These are phyloP conservation scores for Porogramme epimiltina DNA, from an alignment of 1,284 basidiomycete species.

Conservation along the genomic window DNA sequence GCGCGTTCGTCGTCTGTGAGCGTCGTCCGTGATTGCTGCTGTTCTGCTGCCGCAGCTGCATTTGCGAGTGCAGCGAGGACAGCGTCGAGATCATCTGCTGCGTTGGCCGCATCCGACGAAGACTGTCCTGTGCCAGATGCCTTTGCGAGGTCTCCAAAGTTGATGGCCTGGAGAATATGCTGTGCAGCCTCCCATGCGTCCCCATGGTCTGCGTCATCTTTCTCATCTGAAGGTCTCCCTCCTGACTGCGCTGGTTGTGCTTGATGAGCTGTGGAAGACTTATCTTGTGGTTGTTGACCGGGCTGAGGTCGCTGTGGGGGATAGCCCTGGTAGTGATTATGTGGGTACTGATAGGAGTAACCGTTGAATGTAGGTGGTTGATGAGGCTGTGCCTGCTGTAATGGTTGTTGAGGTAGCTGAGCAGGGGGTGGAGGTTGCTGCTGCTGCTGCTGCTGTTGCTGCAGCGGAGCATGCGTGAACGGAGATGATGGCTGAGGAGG, in stretches of 20 bases:
- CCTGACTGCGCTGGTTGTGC: conserved; percentile 2
- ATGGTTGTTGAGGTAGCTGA: conserved; percentile 2
- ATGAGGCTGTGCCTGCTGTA: neutral
- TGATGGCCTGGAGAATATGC: conserved; percentile 74
- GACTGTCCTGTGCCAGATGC: conserved; percentile 8
- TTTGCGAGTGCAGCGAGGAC: conserved; percentile 11
- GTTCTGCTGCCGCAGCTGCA: conserved; percentile 3
- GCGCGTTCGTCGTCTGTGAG: conserved; percentile 50
- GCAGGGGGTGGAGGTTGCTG: conserved; percentile 13
- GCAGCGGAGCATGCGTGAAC: conserved; percentile 60
- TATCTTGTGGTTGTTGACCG: conserved; percentile 8
- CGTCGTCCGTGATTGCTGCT: conserved; percentile 17
- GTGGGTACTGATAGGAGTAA: conserved; percentile 26
- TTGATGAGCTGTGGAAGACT: neutral
- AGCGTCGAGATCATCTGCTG: conserved; percentile 16
- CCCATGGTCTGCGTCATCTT: conserved; percentile 35
- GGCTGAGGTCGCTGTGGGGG: conserved; percentile 15
- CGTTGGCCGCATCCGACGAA: conserved; percentile 7
- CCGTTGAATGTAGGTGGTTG: conserved; percentile 24
- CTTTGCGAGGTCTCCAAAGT: conserved; percentile 52
- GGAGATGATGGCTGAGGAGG: conserved; percentile 47
- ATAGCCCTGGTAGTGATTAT: conserved; percentile 27
- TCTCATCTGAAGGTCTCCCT: neutral
- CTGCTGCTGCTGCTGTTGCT: conserved; percentile 27
- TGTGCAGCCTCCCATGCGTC: conserved; percentile 77